Percentiles rank a stretch among this genome's conserved stretches.
These are phyloP conservation scores for Taphrina communis DNA, from an alignment of 1,139 yeast genomes.

Conservation along the genomic window DNA sequence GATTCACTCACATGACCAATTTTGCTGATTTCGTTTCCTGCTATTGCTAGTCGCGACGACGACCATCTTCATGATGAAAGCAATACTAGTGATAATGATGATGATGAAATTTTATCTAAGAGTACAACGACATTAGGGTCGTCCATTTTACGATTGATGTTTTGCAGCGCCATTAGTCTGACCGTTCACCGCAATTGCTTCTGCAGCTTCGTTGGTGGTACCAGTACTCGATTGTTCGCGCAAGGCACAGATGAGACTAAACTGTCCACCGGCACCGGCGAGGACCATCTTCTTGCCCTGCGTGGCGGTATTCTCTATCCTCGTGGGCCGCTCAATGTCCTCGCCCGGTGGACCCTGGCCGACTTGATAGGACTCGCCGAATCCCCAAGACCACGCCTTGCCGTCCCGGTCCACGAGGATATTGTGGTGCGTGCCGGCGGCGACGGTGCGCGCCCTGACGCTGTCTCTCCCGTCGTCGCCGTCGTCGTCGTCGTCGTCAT, in stretches of 20 bases:
- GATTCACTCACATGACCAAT: background rate
- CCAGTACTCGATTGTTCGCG: background rate
- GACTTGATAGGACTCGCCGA: constrained; percentile 93
- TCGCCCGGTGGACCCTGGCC: constrained; percentile 94
- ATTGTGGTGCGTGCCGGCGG: constrained; percentile 91
- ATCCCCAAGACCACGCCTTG: constrained; percentile 92
- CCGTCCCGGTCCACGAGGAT: constrained; percentile 84
- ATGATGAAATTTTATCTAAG: background rate
- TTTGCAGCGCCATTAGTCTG: background rate
- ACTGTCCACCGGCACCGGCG: constrained; percentile 95
- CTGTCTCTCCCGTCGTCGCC: constrained; percentile 50
- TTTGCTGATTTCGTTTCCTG: too few species aligned
- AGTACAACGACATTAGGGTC: constrained; percentile 1
- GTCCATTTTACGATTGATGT: background rate
- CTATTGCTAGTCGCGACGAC: too few species aligned
- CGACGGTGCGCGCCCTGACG: constrained; percentile 67
- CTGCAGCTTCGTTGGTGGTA: too few species aligned
- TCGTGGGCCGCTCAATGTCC: constrained; percentile 82
- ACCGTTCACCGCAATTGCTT: background rate
- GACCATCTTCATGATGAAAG: too few species aligned
- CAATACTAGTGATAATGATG: background rate
- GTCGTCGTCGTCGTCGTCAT: too few species aligned
- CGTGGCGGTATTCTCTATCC: constrained; percentile 92
- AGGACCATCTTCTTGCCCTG: constrained; percentile 69
- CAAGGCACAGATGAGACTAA: constrained; percentile 55